Conservation (phyloP, 257 asterid genomes). For the Solanum stenotomum region DNA sequence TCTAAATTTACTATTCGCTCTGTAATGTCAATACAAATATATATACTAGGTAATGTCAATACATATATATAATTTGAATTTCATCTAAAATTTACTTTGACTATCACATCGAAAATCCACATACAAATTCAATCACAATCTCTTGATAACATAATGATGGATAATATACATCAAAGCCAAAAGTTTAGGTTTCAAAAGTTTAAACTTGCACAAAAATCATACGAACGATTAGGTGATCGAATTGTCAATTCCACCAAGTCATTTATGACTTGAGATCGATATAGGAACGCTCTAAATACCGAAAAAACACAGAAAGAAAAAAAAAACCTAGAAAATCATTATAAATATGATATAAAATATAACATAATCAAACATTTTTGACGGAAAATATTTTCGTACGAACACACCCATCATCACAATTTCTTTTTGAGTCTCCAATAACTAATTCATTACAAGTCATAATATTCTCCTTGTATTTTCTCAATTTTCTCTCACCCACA, state of each 20-base stretch:
- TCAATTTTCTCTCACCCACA: not conserved
- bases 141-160: not conserved
- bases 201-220: too few species aligned
- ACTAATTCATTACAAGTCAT: not conserved
- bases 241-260: not conserved
- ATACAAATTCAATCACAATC: not conserved
- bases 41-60: not conserved
- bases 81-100: not conserved
- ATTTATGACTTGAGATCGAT: too few species aligned
- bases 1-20: not conserved
- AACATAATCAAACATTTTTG: rapidly evolving
- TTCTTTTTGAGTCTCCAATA: not conserved
- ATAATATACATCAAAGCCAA: not conserved
- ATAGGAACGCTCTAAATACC: rapidly evolving
- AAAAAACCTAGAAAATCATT: too few species aligned
- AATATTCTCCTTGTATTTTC: not conserved
- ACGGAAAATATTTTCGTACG: rapidly evolving
- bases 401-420: not conserved
- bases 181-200: too few species aligned
- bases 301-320: too few species aligned
- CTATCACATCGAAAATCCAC: not conserved
- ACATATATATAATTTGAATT: not conserved
- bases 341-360: too few species aligned
- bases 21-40: too few species aligned
- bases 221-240: rapidly evolving